These are phyloP conservation scores for Coix lacrymajobi DNA, from an alignment of 176 grass and related monocot genomes.

Conservation along the genomic window DNA sequence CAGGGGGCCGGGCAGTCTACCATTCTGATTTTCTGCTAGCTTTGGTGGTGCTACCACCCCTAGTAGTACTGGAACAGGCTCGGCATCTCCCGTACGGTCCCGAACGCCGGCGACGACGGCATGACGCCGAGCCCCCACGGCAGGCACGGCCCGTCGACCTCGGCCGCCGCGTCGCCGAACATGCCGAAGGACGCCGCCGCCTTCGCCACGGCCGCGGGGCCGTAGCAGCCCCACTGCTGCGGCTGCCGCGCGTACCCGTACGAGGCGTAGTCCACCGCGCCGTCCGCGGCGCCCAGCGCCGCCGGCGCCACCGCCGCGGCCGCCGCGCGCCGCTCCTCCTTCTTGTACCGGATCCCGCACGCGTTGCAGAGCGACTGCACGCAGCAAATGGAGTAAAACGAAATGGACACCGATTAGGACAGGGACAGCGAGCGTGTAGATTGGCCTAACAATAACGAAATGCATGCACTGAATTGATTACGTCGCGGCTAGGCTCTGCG, in stretches of 20 bases:
- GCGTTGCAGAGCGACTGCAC: slow-evolving; percentile 93
- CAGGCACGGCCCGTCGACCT: slow-evolving; percentile 49
- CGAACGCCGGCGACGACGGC: slow-evolving; percentile 61
- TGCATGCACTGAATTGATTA: neutral
- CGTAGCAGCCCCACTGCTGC: slow-evolving; percentile 86
- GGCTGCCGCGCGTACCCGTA: slow-evolving; percentile 58
- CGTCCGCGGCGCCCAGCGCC: slow-evolving; percentile 21
- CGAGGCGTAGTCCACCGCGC: slow-evolving; percentile 36
- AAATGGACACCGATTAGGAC: neutral
- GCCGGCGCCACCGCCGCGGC: slow-evolving; percentile 37
- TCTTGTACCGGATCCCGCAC: slow-evolving; percentile 98
- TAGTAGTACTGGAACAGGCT: slow-evolving; percentile 88
- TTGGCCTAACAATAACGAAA: neutral
- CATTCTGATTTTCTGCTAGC: neutral
- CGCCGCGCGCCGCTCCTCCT: slow-evolving; percentile 92
- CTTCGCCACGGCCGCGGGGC: slow-evolving; percentile 41
- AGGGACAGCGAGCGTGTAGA: neutral
- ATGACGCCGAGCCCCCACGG: slow-evolving; percentile 80
- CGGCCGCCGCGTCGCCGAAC: slow-evolving; percentile 42
- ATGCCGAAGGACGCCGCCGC: slow-evolving; percentile 35
- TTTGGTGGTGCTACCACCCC: slow-evolving; percentile 44
- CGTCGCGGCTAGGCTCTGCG: neutral
- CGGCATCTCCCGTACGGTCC: slow-evolving; percentile 53
- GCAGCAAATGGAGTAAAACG: neutral
- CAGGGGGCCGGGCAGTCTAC: neutral